A percentile compares a stretch with the other conserved stretches of the same genome.
Evolutionary conservation across 1,139 yeast species (phyloP).

Genomic region (Kodamaea plutei): DNA sequence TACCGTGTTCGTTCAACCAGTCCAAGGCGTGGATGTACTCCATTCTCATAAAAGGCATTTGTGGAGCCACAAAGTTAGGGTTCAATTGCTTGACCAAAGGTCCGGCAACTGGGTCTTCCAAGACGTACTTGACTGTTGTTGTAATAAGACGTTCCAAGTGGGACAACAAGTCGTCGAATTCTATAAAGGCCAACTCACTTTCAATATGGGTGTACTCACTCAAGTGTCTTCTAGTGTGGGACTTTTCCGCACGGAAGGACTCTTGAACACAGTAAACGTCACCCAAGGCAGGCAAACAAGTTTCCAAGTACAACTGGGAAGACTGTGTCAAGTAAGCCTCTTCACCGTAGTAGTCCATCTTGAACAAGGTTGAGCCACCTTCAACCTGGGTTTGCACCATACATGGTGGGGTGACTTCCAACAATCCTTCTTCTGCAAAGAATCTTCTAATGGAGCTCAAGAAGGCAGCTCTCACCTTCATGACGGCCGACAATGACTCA

Average conservation of each 20-base stretch:
- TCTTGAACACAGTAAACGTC: conserved; percentile 97
- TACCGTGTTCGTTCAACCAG: conserved; percentile 94
- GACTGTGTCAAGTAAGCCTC: conserved; percentile 96
- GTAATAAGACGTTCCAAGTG: conserved; percentile 83
- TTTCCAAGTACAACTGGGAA: conserved; percentile 94
- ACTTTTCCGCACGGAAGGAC: conserved; percentile 98
- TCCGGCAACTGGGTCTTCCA: conserved; percentile 89
- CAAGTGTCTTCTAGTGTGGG: conserved; percentile 97
- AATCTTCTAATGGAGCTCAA: conserved; percentile 72
- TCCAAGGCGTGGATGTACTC: conserved; percentile 85
- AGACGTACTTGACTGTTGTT: conserved; percentile 64
- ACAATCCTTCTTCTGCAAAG: conserved; percentile 67
- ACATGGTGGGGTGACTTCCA: conserved; percentile 98
- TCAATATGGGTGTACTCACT: conserved; percentile 97
- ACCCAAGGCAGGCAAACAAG: conserved; percentile 93
- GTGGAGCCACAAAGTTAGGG: conserved; percentile 84
- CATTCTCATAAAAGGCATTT: conserved; percentile 86
- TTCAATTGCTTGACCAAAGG: conserved; percentile 86
- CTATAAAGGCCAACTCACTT: conserved; percentile 83
- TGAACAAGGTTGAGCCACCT: conserved; percentile 96
- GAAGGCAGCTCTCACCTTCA: conserved; percentile 89
- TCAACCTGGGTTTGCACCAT: conserved; percentile 99
- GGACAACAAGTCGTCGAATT: conserved; percentile 77
- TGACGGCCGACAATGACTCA: conserved; percentile 87
- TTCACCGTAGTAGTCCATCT: conserved; percentile 92